Evolutionary conservation across 768 basidiomycete species (phyloP).

Genomic region (Suillus fuscotomentosus): DNA sequence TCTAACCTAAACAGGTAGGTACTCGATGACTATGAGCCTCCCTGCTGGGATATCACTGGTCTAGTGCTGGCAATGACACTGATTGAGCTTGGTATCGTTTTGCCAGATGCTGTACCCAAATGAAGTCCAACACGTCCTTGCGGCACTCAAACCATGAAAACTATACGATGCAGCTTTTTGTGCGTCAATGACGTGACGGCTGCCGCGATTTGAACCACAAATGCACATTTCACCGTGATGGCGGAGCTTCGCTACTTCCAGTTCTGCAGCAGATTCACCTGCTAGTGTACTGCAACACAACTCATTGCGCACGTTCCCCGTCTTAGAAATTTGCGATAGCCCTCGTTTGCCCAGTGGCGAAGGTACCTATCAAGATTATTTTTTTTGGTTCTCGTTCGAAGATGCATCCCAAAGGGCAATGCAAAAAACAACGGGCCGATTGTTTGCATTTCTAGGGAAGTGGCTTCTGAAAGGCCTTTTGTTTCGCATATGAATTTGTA

Average conservation of each 20-base stretch:
- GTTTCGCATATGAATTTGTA: not conserved
- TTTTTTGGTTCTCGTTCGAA: not conserved
- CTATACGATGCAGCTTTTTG: not conserved
- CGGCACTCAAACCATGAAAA: not conserved
- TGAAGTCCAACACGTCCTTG: not conserved
- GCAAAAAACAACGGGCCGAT: not conserved
- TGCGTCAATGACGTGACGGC: not conserved
- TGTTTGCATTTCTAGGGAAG: not conserved
- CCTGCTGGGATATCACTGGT: not conserved
- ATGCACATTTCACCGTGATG: not conserved
- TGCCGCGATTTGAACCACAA: too few species aligned
- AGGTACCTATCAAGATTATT: not conserved
- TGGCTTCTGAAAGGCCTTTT: not conserved
- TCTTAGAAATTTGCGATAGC: not conserved
- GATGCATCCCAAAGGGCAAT: not conserved
- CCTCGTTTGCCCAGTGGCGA: not conserved
- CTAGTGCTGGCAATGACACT: not conserved
- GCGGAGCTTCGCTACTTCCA: not conserved
- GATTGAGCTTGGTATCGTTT: not conserved
- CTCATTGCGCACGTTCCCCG: not conserved
- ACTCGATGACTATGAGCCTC: not conserved
- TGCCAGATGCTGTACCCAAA: not conserved
- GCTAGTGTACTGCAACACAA: not conserved
- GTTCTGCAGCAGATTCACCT: not conserved
- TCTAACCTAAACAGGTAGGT: not conserved